Evolutionary conservation across 495 filamentous ascomycete species (phyloP).

Genomic region (Cryomyces minteri): DNA sequence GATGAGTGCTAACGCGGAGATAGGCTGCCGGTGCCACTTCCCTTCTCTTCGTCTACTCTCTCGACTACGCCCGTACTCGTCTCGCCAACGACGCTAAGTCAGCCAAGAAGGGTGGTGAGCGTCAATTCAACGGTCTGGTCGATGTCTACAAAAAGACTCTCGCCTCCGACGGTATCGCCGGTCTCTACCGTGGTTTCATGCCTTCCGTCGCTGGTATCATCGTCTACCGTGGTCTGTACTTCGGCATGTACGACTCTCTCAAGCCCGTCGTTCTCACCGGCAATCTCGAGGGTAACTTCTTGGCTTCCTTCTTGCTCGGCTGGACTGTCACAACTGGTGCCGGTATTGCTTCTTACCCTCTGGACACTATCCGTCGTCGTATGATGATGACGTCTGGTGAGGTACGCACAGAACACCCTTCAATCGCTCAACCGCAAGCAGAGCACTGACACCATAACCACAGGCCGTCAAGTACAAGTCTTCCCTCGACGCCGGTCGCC

Average conservation of each 20-base stretch:
- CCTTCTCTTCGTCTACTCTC: constrained; percentile 99
- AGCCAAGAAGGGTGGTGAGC: constrained; percentile 89
- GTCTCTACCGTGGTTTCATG: constrained; percentile 99
- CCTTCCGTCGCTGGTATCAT: constrained; percentile 96
- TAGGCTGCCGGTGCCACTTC: constrained; percentile 97
- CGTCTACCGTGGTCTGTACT: constrained; percentile 99
- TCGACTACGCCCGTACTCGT: constrained; percentile 99
- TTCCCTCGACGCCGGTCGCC: constrained; percentile 80
- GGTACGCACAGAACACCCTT: constrained; percentile 24
- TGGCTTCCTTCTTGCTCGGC: constrained; percentile 95
- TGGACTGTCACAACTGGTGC: constrained; percentile 99
- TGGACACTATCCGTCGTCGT: constrained; percentile 98
- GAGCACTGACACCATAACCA: neutral
- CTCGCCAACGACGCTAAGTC: constrained; percentile 98
- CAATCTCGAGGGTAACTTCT: constrained; percentile 88
- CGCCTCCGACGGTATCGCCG: constrained; percentile 89
- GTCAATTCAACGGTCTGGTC: constrained; percentile 98
- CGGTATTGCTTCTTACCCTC: constrained; percentile 99
- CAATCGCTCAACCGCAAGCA: neutral
- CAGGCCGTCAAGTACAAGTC: constrained; percentile 98
- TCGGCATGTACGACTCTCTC: constrained; percentile 99
- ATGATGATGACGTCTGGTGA: constrained; percentile 99
- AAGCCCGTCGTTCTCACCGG: constrained; percentile 95
- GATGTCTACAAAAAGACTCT: constrained; percentile 99
- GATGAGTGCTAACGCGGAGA: constrained; percentile 15